phyloP scores from a whole-genome alignment of 2,329 filamentous ascomycete genomes.

The Ceratocystis alfenasii region DNA sequence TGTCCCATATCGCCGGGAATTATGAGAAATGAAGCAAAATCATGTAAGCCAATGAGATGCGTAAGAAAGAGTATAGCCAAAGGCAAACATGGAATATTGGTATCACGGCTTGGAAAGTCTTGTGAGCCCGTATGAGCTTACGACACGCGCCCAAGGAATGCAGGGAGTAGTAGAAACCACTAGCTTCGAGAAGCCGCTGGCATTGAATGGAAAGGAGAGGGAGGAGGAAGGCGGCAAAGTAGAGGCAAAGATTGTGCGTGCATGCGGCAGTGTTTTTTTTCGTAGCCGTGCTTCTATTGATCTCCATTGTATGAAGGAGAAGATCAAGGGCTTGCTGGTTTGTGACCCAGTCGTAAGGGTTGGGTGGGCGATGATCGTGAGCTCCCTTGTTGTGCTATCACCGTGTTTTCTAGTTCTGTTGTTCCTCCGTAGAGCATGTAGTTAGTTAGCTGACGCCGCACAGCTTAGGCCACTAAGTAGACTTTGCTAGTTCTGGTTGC shows the following conservation, averaged over 20 bases:
- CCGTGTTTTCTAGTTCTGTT: not conserved
- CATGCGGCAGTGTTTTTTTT: not conserved
- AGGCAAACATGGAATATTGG: not conserved
- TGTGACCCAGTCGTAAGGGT: not conserved
- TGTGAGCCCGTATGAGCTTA: not conserved
- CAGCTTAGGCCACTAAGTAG: not conserved
- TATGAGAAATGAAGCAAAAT: not conserved
- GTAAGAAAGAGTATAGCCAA: not conserved
- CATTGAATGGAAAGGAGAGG: not conserved
- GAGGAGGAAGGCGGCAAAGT: not conserved
- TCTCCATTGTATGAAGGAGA: not conserved
- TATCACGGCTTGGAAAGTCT: not conserved
- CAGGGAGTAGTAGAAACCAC: slow-evolving; percentile 4
- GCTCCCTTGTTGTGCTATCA: not conserved
- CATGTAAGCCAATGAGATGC: not conserved
- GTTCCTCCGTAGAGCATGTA: not conserved
- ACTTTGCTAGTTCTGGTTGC: not conserved
- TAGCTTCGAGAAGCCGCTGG: slow-evolving; percentile 6
- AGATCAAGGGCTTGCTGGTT: not conserved
- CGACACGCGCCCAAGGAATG: not conserved
- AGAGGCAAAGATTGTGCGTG: not conserved
- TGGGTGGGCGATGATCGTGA: not conserved
- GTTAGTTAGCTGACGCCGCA: slow-evolving; percentile 5
- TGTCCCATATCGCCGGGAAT: not conserved
- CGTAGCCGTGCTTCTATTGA: not conserved